phyloP scores from a whole-genome alignment of 2,329 filamentous ascomycete genomes.

The Aspergillus fructus region DNA sequence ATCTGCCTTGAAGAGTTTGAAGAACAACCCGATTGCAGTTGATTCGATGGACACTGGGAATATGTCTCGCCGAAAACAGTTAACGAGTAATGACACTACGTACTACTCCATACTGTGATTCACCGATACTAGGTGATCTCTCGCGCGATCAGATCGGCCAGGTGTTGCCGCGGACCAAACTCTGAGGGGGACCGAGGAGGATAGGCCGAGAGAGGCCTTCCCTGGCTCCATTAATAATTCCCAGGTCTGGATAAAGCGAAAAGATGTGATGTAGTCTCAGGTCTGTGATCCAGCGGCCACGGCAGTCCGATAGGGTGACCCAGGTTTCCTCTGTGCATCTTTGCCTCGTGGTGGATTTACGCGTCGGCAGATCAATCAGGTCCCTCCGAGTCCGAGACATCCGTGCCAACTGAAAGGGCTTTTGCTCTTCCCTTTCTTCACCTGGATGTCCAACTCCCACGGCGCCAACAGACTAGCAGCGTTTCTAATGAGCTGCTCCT shows the following conservation, averaged over 20 bases:
- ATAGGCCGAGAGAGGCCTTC: background rate
- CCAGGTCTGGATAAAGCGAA: too few species aligned
- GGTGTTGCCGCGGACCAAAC: background rate
- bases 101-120: too few species aligned
- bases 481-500: background rate
- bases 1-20: background rate
- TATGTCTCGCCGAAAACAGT: background rate
- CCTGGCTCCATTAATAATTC: too few species aligned
- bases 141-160: background rate
- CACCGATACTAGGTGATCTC: background rate
- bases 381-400: conserved; percentile 10
- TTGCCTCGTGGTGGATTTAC: conserved; percentile 1
- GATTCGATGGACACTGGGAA: background rate
- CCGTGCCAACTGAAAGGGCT: conserved; percentile 2
- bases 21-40: background rate
- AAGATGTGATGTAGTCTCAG: background rate
- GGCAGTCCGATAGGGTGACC: background rate
- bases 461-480: background rate
- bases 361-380: conserved; percentile 1
- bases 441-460: background rate
- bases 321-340: background rate
- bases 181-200: background rate
- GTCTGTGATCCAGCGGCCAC: background rate
- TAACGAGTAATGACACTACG: background rate
- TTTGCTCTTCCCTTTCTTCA: background rate